Evolutionary conservation across 2,329 filamentous ascomycete genomes (phyloP).

Genomic region (Stylonectria norvegica): DNA sequence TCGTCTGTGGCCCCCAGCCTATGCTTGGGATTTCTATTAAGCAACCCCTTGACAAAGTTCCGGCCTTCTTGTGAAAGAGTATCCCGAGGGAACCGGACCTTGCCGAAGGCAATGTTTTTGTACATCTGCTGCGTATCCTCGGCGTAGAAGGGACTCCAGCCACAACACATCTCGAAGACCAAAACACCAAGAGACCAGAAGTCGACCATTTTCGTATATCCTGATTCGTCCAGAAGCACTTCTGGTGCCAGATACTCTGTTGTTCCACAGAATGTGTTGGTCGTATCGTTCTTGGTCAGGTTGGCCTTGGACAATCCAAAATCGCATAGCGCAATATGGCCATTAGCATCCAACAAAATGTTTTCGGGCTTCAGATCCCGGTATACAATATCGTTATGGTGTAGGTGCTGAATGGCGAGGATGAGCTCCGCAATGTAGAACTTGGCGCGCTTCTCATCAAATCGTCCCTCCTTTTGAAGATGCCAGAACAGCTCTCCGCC

Average conservation of each 20-base stretch:
- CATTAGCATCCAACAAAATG: constrained; percentile 92
- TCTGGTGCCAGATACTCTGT: constrained; percentile 97
- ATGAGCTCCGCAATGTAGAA: constrained; percentile 99
- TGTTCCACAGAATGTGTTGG: constrained; percentile 97
- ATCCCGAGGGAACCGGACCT: constrained; percentile 93
- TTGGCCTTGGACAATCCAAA: constrained; percentile 98
- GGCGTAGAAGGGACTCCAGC: constrained; percentile 98
- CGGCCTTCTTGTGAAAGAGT: constrained; percentile 90
- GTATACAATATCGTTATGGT: constrained; percentile 97
- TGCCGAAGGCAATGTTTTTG: constrained; percentile 99
- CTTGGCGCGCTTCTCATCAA: constrained; percentile 90
- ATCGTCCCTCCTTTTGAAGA: constrained; percentile 92
- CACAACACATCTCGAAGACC: constrained; percentile 99
- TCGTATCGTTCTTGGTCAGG: constrained; percentile 93
- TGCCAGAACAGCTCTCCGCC: constrained; percentile 99
- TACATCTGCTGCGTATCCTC: constrained; percentile 99
- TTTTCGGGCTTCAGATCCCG: constrained; percentile 97
- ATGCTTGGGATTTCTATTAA: constrained; percentile 96
- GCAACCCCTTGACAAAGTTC: constrained; percentile 95
- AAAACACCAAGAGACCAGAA: constrained; percentile 98
- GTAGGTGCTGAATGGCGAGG: constrained; percentile 87
- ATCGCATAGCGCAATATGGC: constrained; percentile 95
- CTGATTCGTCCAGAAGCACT: constrained; percentile 90
- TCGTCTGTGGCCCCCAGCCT: constrained; percentile 86
- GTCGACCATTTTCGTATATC: constrained; percentile 99